phyloP scores from a whole-genome alignment of 2,329 filamentous ascomycete species.

The Aspergillus calidoustus region DNA sequence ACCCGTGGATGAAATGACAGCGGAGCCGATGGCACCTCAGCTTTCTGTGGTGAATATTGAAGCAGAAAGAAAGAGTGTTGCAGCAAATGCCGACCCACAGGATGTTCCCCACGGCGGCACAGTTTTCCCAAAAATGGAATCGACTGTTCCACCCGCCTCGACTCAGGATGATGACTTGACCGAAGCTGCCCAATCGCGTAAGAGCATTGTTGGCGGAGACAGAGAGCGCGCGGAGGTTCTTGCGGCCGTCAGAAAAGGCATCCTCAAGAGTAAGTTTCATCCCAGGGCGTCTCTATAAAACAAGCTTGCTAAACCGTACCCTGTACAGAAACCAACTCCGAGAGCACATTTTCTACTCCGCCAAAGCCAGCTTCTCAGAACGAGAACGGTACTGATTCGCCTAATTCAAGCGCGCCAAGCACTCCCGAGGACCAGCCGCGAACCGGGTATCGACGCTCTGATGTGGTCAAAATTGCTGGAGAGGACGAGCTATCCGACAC shows the following conservation, averaged over 20 bases:
- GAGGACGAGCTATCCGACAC: conserved; percentile 85
- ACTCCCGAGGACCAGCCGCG: conserved; percentile 77
- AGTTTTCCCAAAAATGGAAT: conserved; percentile 82
- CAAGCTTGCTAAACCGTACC: conserved; percentile 10
- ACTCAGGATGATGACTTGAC: conserved; percentile 40
- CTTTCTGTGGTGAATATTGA: conserved; percentile 97
- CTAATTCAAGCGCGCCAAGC: conserved; percentile 82
- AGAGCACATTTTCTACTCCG: conserved; percentile 70
- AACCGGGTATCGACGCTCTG: conserved; percentile 65
- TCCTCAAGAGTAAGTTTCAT: conserved; percentile 79
- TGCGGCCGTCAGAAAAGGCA: conserved; percentile 91
- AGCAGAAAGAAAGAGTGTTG: conserved; percentile 83
- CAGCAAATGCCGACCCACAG: conserved; percentile 69
- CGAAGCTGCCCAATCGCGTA: conserved; percentile 64
- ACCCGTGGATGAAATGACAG: conserved; percentile 65
- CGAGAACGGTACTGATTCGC: conserved; percentile 73
- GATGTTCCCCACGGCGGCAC: conserved; percentile 73
- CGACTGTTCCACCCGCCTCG: conserved; percentile 71
- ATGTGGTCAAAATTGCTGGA: conserved; percentile 74
- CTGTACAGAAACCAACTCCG: conserved; percentile 52
- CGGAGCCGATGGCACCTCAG: conserved; percentile 74
- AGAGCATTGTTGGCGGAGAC: conserved; percentile 90
- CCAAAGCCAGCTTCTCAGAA: conserved; percentile 66
- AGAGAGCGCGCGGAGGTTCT: conserved; percentile 88
- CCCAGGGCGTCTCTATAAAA: not conserved